Base-by-base conservation (phyloP, 495 filamentous ascomycete genomes). In the Xylaria longipes region DNA sequence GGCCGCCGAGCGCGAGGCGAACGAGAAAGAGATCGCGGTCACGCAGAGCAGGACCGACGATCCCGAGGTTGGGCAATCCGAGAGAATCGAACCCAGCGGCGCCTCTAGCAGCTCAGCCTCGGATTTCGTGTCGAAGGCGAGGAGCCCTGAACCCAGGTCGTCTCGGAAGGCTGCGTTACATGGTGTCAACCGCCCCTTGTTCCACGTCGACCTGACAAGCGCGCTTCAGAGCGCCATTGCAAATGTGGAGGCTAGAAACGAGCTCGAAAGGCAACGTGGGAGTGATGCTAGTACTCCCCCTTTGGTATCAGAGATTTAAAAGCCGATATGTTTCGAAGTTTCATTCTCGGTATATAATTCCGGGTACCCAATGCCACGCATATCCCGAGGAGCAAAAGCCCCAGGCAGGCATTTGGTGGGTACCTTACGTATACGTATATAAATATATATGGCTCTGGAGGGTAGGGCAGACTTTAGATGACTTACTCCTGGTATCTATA, bases 151-250 rank as follows among this genome's bases (percentile, higher is more conserved):
- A 8, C 52, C 22, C n/a, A 54, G 58, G 41, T 56, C 58, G 1
- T 25, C 69, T 58, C 61, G 69, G 20, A 71, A 56, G 69, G 69
- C 62, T 41, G 50, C 92, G 15, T 91, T 98, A 46, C 92, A 94
- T 72, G 93, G 96, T 54, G 84, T 97, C 69, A 94, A 96, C 81
- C 81, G 93, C 75, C 96, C 96, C 57, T 88, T 97, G 73, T 98
- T 99, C 89, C 97, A 99, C 75, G 89, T 97, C 69, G 96, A 99
- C 78, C 80, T 99, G 35, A 97, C 94, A 17, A 95, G 92, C 76
- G 96, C 96, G 31, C 78, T 98, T 76, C 92, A 97, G 80, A 95
- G 93, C 80, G 95, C 94, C 20, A 87, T 98, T 73, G 88, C 90
- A 39, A 97, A 95, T 74, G 89, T 90, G 9, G 85, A 91, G 84